Conservation (phyloP, 2,329 filamentous ascomycete genomes). For the Diaporthe citrichinensis region DNA sequence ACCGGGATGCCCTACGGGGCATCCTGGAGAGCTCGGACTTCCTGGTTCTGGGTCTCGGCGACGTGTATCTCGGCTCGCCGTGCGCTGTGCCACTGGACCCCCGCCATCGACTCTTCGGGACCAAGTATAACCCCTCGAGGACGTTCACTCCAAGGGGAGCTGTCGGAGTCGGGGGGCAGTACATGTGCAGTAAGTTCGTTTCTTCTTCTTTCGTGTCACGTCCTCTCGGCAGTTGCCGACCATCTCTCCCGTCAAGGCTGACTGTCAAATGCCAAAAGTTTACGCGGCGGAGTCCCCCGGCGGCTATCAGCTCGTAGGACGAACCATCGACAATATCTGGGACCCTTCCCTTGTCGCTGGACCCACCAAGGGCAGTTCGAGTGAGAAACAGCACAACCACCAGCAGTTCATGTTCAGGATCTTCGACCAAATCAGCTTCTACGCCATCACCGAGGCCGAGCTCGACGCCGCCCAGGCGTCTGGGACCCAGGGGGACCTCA, state of each 20-base stretch:
- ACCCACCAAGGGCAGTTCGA: rapidly evolving
- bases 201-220: neutral
- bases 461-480: neutral
- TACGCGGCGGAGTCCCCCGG: constrained; percentile 1
- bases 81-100: constrained; percentile 27
- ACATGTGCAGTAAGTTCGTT: constrained; percentile 13
- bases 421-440: neutral
- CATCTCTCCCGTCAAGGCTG: neutral
- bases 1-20: neutral
- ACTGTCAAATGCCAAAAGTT: neutral
- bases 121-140: constrained; percentile 15
- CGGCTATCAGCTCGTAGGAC: constrained; percentile 14
- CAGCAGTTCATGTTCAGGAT: neutral
- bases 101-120: constrained; percentile 5
- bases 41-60: constrained; percentile 24
- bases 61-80: constrained; percentile 23
- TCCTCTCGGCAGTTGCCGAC: neutral
- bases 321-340: constrained; percentile 6
- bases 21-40: neutral
- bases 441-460: neutral
- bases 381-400: neutral
- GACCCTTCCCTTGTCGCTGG: neutral
- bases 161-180: neutral
- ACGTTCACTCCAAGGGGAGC: neutral
- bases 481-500: neutral